Base-by-base conservation (phyloP, 179 eudicot genomes). In the Drosera spatulata region DNA sequence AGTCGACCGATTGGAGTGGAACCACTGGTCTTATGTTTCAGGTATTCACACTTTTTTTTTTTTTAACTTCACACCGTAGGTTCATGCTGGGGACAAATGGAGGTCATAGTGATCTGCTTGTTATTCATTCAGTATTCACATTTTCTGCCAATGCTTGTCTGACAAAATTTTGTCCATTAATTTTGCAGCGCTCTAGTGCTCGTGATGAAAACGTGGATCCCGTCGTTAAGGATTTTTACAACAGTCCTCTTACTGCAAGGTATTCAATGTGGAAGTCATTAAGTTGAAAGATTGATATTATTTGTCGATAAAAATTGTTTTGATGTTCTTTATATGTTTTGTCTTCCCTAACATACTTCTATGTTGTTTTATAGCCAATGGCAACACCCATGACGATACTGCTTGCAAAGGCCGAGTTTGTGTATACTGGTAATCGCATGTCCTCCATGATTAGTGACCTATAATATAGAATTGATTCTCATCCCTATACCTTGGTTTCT, bases 1-100 rank as follows among this genome's bases (percentile, higher is more conserved):
- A 83, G 91, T 66, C 78, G 99, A 56, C 97, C 99, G 53, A n/a
- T n/a, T 93, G 99, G 99, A 93, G 87, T 69, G 99, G 99, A 56
- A 93, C 99, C 38, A 87, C 87, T 55, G 99, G 99, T 50, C 81
- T 94, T 69, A 79, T 79, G 40, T 94, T 86, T 77, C 99, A 94
- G 99, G 99, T 94, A 57, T 0, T n/a, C 41, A 39, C 55, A 22
- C 4, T 43, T 7, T 5, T 11, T 14, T 22, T 22, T 22, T 22
- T 22, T 22, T 22, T 22, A 22, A 4, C 1, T 7, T 7, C 45
- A 22, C 33, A 1, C 33, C 1, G 33, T 22, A 22, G 33, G 33
- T 22, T 22, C 45, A 22, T 22, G 33, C 33, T 43, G 8, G 8
- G 5, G 0, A 43, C 45, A 43, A 43, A 43, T 43, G 6, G 6